Conservation (phyloP, 495 filamentous ascomycete genomes). For the Penicillium goetzii region DNA sequence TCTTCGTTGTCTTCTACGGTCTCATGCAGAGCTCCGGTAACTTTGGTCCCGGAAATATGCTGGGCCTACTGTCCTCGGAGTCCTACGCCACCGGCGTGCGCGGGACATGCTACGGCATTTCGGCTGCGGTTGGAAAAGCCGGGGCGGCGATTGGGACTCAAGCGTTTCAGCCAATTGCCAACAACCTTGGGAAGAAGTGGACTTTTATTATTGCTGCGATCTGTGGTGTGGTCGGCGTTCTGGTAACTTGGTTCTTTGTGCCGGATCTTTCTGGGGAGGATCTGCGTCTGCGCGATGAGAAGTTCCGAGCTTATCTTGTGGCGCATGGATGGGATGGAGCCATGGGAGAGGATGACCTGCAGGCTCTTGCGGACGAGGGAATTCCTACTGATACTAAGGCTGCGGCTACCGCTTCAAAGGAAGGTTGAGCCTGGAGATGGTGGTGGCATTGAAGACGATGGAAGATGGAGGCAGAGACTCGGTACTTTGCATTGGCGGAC, state of each 20-base stretch:
- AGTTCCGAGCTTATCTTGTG: constrained; percentile 51
- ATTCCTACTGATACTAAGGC: constrained; percentile 15
- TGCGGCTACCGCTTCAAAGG: neutral
- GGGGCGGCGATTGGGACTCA: constrained; percentile 58
- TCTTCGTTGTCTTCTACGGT: constrained; percentile 60
- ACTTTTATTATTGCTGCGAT: constrained; percentile 59
- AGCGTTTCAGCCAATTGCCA: constrained; percentile 52
- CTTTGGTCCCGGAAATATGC: constrained; percentile 55
- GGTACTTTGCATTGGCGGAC: neutral
- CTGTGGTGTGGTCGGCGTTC: constrained; percentile 53
- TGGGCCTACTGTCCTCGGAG: constrained; percentile 54
- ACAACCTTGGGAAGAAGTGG: constrained; percentile 50
- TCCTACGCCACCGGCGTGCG: constrained; percentile 55
- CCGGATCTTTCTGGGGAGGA: constrained; percentile 52
- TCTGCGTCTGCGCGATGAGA: constrained; percentile 45
- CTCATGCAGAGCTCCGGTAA: constrained; percentile 57
- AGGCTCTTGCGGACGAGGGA: constrained; percentile 35
- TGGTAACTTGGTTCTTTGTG: constrained; percentile 57
- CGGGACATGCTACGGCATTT: constrained; percentile 55
- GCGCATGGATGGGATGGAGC: constrained; percentile 51
- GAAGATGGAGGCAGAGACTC: neutral
- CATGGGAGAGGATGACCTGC: constrained; percentile 50
- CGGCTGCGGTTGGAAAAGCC: constrained; percentile 56
- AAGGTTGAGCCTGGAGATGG: neutral
- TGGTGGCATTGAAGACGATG: neutral